These are phyloP conservation scores for Fusarium papillatum DNA, from an alignment of 2,329 filamentous ascomycete genomes.

Conservation along the genomic window DNA sequence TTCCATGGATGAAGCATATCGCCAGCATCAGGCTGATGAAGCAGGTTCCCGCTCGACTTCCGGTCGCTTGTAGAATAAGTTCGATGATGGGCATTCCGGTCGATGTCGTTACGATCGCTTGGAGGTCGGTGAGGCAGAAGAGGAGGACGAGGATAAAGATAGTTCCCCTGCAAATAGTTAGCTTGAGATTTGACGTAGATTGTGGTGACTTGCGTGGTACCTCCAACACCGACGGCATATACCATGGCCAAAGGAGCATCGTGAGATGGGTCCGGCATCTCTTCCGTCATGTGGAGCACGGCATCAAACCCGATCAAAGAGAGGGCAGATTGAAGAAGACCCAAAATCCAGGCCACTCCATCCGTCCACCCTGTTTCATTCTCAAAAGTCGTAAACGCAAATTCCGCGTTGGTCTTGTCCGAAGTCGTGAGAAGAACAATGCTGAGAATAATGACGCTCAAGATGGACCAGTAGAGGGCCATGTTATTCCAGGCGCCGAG, in stretches of 20 bases:
- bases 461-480: slow-evolving; percentile 57
- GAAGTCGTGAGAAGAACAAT: slow-evolving; percentile 56
- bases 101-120: slow-evolving; percentile 49
- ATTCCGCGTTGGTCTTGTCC: slow-evolving; percentile 55
- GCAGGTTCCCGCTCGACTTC: slow-evolving; percentile 54
- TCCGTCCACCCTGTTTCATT: slow-evolving; percentile 61
- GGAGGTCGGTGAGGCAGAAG: slow-evolving; percentile 55
- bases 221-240: slow-evolving; percentile 57
- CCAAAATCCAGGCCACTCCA: slow-evolving; percentile 61
- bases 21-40: slow-evolving; percentile 56
- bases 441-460: slow-evolving; percentile 58
- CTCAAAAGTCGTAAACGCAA: slow-evolving; percentile 59
- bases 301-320: slow-evolving; percentile 59
- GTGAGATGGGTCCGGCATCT: slow-evolving; percentile 57
- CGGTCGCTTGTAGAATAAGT: slow-evolving; percentile 58
- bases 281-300: slow-evolving; percentile 60
- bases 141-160: slow-evolving; percentile 57
- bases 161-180: slow-evolving; percentile 42
- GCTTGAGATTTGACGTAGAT: too few relatives aligned
- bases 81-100: slow-evolving; percentile 62
- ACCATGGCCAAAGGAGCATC: slow-evolving; percentile 59
- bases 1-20: slow-evolving; percentile 61
- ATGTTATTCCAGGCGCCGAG: slow-evolving; percentile 57
- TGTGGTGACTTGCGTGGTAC: slow-evolving; percentile 52
- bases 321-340: slow-evolving; percentile 56